These are phyloP conservation scores for Styphnolobium japonicum DNA, from an alignment of 306 rosid species.

Conservation along the genomic window DNA sequence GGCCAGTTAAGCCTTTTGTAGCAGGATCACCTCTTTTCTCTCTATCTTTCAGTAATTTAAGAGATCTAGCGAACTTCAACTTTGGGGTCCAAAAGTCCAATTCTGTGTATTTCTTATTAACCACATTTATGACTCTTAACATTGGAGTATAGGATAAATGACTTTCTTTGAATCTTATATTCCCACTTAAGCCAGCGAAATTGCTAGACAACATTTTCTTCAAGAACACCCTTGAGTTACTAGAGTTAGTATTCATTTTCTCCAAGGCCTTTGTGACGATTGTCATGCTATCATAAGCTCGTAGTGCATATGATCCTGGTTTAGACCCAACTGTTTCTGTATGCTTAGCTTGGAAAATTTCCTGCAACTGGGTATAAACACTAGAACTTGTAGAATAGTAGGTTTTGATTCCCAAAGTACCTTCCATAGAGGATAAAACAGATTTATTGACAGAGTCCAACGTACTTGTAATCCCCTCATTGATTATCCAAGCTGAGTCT, in stretches of 20 bases:
- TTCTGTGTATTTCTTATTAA: conserved; percentile 21
- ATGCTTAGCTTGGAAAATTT: conserved; percentile 22
- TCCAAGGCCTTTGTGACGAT: conserved; percentile 39
- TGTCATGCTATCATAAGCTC: conserved; percentile 56
- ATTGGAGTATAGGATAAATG: conserved; percentile 25
- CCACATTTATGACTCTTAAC: conserved; percentile 50
- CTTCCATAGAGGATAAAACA: conserved; percentile 48
- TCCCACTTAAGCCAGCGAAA: conserved; percentile 57
- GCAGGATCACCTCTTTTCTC: conserved; percentile 6
- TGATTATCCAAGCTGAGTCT: conserved; percentile 57
- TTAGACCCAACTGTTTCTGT: conserved; percentile 17
- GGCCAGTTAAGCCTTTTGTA: not conserved
- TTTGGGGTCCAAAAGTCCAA: conserved; percentile 48
- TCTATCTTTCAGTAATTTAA: not conserved
- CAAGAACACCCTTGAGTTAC: conserved; percentile 20
- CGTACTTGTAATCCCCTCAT: conserved; percentile 40
- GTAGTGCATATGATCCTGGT: conserved; percentile 44
- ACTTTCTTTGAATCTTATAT: conserved; percentile 40
- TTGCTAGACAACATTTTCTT: conserved; percentile 30
- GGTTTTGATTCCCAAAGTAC: conserved; percentile 53
- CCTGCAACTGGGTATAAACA: conserved; percentile 34
- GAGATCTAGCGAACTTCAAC: conserved; percentile 26
- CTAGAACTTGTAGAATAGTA: conserved; percentile 24
- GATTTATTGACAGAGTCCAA: conserved; percentile 26
- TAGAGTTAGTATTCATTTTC: conserved; percentile 17